A percentile compares a stretch with the other conserved stretches of the same genome.
These are phyloP conservation scores for Sporisorium iseilematis-ciliati DNA, from an alignment of 1,284 basidiomycete genomes.

Conservation along the genomic window DNA sequence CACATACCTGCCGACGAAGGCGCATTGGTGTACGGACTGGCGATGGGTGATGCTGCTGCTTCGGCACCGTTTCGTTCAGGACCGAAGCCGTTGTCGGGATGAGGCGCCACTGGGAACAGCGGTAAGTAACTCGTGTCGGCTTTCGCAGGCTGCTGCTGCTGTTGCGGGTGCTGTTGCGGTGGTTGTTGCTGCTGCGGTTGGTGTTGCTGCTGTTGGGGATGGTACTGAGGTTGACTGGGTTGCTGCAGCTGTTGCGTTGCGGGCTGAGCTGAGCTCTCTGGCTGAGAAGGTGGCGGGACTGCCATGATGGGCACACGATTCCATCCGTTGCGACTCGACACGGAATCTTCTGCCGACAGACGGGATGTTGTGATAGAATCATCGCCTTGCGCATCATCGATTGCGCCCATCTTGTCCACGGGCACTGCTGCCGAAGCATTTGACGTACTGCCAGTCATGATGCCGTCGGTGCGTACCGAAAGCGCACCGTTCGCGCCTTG, in stretches of 20 bases:
- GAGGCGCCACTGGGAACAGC: constrained; percentile 49
- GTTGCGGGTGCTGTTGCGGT: constrained; percentile 3
- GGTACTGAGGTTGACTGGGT: constrained; percentile 4
- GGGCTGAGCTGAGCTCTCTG: not conserved
- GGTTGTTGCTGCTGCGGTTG: constrained; percentile 11
- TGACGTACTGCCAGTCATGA: constrained; percentile 9
- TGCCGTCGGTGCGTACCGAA: constrained; percentile 35
- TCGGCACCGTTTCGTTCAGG: constrained; percentile 19
- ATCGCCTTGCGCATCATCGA: constrained; percentile 16
- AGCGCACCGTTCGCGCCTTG: constrained; percentile 14
- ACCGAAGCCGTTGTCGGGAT: constrained; percentile 47
- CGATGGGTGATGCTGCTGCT: constrained; percentile 20
- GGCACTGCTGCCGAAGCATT: constrained; percentile 9
- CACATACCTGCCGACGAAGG: constrained; percentile 54
- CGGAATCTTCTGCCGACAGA: constrained; percentile 28
- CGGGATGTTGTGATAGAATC: constrained; percentile 22
- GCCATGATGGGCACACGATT: constrained; percentile 26
- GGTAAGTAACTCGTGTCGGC: constrained; percentile 40
- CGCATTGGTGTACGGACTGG: constrained; percentile 41
- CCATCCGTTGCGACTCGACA: constrained; percentile 39
- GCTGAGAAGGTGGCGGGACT: constrained; percentile 23
- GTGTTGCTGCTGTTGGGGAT: not conserved
- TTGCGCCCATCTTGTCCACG: not conserved
- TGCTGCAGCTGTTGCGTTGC: constrained; percentile 6
- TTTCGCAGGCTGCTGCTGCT: constrained; percentile 15